Evolutionary conservation across 768 basidiomycete genomes (phyloP), one percentile per base, ranked within the genome.

Genomic region (Leucosporidium creatinivorum): DNA sequence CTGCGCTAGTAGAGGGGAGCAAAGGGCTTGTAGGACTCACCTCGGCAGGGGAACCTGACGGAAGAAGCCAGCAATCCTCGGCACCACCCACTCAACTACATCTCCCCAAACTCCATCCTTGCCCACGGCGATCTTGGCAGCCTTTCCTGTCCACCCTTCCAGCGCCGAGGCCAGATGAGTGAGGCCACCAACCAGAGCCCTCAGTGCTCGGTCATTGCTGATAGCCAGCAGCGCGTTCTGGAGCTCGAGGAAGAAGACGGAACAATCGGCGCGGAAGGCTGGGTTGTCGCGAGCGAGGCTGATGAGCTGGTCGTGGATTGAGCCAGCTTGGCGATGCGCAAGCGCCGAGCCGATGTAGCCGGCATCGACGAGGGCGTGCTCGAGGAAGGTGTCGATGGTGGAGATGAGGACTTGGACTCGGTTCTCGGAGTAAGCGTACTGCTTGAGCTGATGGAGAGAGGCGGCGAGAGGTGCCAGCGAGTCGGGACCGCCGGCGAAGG

Each of bases 41-140:
- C 69, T 12, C 1, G 69, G 66, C 1, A 71, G 33, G 6, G 67
- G 58, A 0, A 68, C 31, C 64, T 71, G 64, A n/a, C 49, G 30
- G 5, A 71, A 44, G 18, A 68, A 47, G 10, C 67, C 62, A 1
- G 64, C 10, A 9, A 71, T 25, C 30, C 66, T n/a, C 61, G 70
- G 70, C 26, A 56, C 31, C 18, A 71, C n/a, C 70, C 70, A 71
- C 49, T 71, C 70, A 12, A 71, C 31, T 7, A 71, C 28, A n/a
- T 71, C 70, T 0, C 61, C 70, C 58, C 58, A 62, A 0, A 71
- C 66, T 3, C 36, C 55, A n/a, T 58, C 48, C 36, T 36, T 39
- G 4, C 39, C 36, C 25, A n/a, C 30, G 12, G 61, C 56, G 12
- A n/a, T 60, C 25, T 15, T 33, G 18, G 63, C 67, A 0, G 33